phyloP scores from a whole-genome alignment of 2,329 filamentous ascomycete genomes.

The Xylaria sp. region DNA sequence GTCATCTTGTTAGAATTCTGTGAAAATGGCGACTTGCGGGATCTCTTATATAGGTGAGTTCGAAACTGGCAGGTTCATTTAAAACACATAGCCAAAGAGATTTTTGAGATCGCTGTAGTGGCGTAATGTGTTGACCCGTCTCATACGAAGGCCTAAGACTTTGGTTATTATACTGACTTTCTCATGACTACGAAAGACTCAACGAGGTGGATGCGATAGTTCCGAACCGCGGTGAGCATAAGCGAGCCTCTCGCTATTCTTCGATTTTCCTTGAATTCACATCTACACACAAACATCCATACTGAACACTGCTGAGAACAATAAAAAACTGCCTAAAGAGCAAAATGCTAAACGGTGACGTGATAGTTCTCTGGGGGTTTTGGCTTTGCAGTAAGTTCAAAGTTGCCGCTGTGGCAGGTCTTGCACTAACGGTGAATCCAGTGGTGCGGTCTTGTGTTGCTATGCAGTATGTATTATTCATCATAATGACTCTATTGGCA shows the following conservation, averaged over 20 bases:
- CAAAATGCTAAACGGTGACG: neutral
- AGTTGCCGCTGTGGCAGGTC: neutral
- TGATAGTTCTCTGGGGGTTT: slow-evolving; percentile 41
- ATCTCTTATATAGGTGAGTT: slow-evolving; percentile 27
- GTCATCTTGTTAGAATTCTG: slow-evolving; percentile 35
- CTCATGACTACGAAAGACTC: slow-evolving; percentile 1
- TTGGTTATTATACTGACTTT: slow-evolving; percentile 1
- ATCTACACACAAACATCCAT: neutral
- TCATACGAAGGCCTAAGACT: too few species aligned
- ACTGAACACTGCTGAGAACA: too few species aligned
- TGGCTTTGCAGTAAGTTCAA: slow-evolving; percentile 41
- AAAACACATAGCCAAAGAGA: neutral
- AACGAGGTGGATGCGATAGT: neutral
- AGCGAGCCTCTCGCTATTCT: neutral
- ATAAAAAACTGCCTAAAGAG: neutral
- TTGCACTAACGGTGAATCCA: slow-evolving; percentile 14
- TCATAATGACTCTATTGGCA: too few species aligned
- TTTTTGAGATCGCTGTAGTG: too few species aligned
- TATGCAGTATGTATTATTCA: slow-evolving; percentile 36
- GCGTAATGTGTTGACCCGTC: too few species aligned
- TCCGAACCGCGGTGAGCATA: slow-evolving; percentile 30
- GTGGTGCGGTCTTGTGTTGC: slow-evolving; percentile 41
- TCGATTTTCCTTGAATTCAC: neutral
- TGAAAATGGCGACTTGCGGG: slow-evolving; percentile 34
- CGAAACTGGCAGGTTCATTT: neutral